These are phyloP conservation scores for Chaetomium strumarium DNA, from an alignment of 2,329 filamentous ascomycete genomes.

Conservation along the genomic window DNA sequence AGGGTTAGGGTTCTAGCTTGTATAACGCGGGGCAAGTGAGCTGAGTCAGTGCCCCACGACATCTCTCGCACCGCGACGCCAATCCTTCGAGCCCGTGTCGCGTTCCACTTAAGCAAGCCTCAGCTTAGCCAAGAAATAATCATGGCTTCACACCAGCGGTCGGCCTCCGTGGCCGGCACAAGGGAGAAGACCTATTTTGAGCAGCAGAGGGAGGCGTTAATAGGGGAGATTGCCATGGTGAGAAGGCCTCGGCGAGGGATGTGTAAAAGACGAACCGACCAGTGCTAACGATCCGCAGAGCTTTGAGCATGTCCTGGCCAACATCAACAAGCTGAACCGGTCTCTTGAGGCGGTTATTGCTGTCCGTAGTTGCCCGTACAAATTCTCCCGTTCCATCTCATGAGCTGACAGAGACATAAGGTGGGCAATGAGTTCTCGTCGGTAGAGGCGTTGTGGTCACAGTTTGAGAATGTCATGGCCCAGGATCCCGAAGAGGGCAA, in stretches of 20 bases:
- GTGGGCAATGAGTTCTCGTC: constrained; percentile 97
- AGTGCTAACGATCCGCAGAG: constrained; percentile 37
- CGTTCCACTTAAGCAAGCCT: neutral
- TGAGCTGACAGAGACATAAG: constrained; percentile 33
- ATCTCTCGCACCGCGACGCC: too few species aligned
- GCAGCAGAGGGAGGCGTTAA: constrained; percentile 64
- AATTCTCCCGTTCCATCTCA: neutral
- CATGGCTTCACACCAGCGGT: constrained; percentile 32
- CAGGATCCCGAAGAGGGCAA: constrained; percentile 46
- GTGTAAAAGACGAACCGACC: neutral
- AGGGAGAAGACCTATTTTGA: constrained; percentile 63
- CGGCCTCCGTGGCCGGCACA: constrained; percentile 25
- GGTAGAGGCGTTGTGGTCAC: constrained; percentile 93
- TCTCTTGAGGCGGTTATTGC: constrained; percentile 86
- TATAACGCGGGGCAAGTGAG: too few species aligned
- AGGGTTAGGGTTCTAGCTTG: too few species aligned
- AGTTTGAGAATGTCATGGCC: constrained; percentile 94
- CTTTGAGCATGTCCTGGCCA: constrained; percentile 87
- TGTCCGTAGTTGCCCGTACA: constrained; percentile 38
- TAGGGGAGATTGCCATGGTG: constrained; percentile 69
- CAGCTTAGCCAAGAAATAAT: neutral
- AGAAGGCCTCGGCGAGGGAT: neutral
- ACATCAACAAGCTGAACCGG: constrained; percentile 92
- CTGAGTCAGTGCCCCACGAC: too few species aligned
- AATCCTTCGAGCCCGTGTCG: neutral